phyloP scores from a whole-genome alignment of 345 rosid species.

The Salix viminalis region DNA sequence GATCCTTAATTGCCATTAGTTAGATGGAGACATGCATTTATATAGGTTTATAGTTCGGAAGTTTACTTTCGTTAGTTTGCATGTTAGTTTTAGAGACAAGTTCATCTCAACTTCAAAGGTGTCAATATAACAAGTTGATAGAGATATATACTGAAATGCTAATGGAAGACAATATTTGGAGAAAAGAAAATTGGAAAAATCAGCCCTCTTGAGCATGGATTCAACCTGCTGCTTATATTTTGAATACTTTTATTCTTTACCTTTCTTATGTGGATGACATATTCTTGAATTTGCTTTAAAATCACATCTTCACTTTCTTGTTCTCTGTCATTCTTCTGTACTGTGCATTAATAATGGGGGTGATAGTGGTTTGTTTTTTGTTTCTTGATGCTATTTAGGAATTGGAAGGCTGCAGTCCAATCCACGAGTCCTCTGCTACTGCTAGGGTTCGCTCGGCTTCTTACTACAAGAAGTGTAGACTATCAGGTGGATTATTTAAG shows the following conservation, averaged over 20 bases:
- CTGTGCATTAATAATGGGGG: not conserved
- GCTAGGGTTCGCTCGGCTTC: slow-evolving; percentile 70
- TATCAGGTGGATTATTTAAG: slow-evolving; percentile 58
- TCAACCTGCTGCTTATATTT: not conserved
- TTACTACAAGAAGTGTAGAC: slow-evolving; percentile 66
- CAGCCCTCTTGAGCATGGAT: not conserved
- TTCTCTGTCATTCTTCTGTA: not conserved
- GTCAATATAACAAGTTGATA: not conserved
- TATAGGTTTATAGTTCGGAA: no score
- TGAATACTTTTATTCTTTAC: not conserved
- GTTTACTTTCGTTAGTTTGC: no score
- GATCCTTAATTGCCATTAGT: not conserved
- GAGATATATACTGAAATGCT: no score
- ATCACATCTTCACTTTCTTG: not conserved
- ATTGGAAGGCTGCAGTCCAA: slow-evolving; percentile 51
- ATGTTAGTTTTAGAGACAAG: not conserved
- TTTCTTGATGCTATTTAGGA: slow-evolving; percentile 33
- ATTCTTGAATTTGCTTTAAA: not conserved
- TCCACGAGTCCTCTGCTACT: slow-evolving; percentile 59
- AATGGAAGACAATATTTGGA: no score
- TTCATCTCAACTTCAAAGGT: not conserved
- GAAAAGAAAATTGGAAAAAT: not conserved
- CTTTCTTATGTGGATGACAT: not conserved
- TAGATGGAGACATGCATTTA: no score
- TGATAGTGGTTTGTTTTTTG: not conserved